phyloP scores from a whole-genome alignment of 768 basidiomycete genomes.

The Tricholoma bakamatsutake region DNA sequence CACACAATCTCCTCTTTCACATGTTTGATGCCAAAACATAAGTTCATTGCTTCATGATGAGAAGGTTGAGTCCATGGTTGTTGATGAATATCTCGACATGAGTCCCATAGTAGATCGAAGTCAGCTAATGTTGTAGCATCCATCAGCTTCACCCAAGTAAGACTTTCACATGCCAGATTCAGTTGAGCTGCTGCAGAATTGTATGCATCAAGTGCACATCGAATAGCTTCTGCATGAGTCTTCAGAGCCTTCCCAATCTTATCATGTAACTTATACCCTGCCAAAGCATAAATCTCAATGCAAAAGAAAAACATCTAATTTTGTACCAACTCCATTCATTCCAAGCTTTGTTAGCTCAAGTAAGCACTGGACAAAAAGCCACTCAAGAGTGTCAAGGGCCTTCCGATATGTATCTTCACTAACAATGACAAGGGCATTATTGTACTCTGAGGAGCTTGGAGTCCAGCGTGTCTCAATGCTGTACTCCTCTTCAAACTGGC shows the following conservation, averaged over 20 bases:
- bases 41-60: not conserved
- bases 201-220: constrained; percentile 23
- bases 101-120: constrained; percentile 1
- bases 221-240: not conserved
- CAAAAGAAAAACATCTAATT: too few relatives aligned
- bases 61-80: constrained; percentile 1
- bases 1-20: not conserved
- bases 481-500: too few relatives aligned
- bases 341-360: too few relatives aligned
- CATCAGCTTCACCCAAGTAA: not conserved
- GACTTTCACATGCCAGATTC: not conserved
- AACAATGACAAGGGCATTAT: too few relatives aligned
- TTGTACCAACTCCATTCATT: too few relatives aligned
- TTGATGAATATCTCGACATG: not conserved
- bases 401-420: too few relatives aligned
- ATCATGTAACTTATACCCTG: constrained; percentile 28
- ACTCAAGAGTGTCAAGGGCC: too few relatives aligned
- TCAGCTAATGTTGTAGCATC: not conserved
- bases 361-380: too few relatives aligned
- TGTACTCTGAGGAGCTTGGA: too few relatives aligned
- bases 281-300: too few relatives aligned
- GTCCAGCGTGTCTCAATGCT: too few relatives aligned
- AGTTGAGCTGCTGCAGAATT: constrained; percentile 20
- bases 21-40: not conserved
- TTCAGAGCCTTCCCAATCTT: constrained; percentile 15